Base-by-base conservation (phyloP, 352 stramenopile genomes). In the Thraustotheca clavata region DNA sequence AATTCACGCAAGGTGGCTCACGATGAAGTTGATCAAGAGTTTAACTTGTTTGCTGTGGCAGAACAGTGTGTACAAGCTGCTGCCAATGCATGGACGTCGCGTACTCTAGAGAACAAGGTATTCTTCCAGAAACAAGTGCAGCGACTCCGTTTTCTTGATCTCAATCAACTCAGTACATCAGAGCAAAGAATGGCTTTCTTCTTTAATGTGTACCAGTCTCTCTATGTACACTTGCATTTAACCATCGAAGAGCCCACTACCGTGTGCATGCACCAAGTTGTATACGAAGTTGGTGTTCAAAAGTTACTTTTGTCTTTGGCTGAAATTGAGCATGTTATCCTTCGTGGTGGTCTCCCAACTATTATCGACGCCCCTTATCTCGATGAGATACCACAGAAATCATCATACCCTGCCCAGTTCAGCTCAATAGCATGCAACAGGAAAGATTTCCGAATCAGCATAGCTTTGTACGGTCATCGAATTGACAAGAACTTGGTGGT, bases 151-250 rank as follows among this genome's bases (percentile, higher is more conserved):
- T 34, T 16, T 16, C 47, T 67, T 22, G 59, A 67, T 24, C 33
- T 87, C 27, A 71, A 76, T 20, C 60, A 83, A 8, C 49, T 71
- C 3, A 27, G 43, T 22, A 69, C 62, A 1, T 67, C 77, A 33
- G 73, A 71, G 34, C 67, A 83, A 46, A 76, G 77, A 8, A 54
- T 91, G 9, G 79, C 77, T 16, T 91, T 97, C 33, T 90, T 89
- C 33, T 59, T 97, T 27, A 97, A 97, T 62, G 26, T 97, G 4
- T 97, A 96, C 66, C 89, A 97, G 65, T 70, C 80, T 18, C 76
- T 97, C 34, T 84, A 89, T 24, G 81, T 96, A 34, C 89, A 97
- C 77, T 73, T 82, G 22, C 83, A 77, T 47, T 67, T 94, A 8
- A 67, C 91, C 18, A 72, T 88, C 43, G 79, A 76, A 11, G 49